Conservation (phyloP, 2,329 filamentous ascomycete genomes). For the Aphanocladium album region DNA sequence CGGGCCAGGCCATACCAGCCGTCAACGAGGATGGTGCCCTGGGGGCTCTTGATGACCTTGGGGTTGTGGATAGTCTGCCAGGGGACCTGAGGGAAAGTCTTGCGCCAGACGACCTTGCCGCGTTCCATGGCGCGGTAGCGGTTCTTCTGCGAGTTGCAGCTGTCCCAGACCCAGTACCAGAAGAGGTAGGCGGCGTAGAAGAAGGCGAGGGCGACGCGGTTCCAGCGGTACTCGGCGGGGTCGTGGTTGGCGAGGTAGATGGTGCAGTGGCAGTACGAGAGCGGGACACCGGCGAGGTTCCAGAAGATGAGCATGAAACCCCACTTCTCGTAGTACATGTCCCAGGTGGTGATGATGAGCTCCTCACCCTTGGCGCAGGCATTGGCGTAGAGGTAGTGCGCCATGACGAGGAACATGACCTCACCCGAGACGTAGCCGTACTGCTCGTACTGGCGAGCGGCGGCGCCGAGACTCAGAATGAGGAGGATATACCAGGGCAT, state of each 20-base stretch:
- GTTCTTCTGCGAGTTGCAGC: conserved; percentile 90
- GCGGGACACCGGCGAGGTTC: conserved; percentile 87
- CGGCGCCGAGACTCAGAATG: conserved; percentile 69
- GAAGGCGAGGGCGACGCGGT: conserved; percentile 57
- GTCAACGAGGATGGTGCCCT: conserved; percentile 73
- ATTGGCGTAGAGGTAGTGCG: conserved; percentile 88
- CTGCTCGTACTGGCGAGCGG: conserved; percentile 74
- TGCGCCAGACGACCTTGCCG: conserved; percentile 64
- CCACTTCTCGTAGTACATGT: conserved; percentile 97
- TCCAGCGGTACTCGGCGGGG: conserved; percentile 72
- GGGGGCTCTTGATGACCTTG: conserved; percentile 56
- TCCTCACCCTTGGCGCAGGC: conserved; percentile 91
- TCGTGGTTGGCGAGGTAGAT: conserved; percentile 83
- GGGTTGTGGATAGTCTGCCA: conserved; percentile 57
- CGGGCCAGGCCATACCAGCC: conserved; percentile 78
- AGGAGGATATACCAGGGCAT: conserved; percentile 90
- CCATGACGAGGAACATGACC: conserved; percentile 77
- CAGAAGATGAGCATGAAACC: conserved; percentile 98
- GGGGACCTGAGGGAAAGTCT: conserved; percentile 84
- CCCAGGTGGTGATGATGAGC: conserved; percentile 84
- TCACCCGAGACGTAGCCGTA: conserved; percentile 87
- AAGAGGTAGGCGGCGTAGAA: conserved; percentile 71
- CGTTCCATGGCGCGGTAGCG: conserved; percentile 78
- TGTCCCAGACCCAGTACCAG: conserved; percentile 90
- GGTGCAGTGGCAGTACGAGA: conserved; percentile 91